These are phyloP conservation scores for Umbelopsis sp. DNA, from an alignment of 192 early-diverging fungal genomes.

Conservation along the genomic window DNA sequence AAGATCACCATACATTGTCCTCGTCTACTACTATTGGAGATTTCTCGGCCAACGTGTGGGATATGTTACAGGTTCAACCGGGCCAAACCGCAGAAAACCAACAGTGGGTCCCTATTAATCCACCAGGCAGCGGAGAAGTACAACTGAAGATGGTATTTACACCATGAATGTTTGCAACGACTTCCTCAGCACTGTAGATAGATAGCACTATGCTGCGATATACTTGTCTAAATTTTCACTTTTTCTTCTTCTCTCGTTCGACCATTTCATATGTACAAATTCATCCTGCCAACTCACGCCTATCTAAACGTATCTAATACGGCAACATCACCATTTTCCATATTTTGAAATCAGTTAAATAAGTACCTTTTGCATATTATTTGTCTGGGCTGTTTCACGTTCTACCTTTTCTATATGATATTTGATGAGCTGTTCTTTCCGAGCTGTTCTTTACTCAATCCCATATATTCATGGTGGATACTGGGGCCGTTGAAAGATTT, in stretches of 20 bases:
- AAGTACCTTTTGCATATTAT: background rate
- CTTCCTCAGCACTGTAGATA: too few species aligned
- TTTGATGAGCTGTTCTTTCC: background rate
- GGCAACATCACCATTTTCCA: background rate
- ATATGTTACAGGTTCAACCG: slow-evolving; percentile 11
- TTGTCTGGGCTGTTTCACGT: background rate
- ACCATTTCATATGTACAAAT: slow-evolving; percentile 1
- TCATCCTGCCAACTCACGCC: too few species aligned
- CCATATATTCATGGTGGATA: background rate
- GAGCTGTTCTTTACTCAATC: too few species aligned
- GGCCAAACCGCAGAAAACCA: background rate
- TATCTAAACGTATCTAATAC: background rate
- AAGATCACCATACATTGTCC: slow-evolving; percentile 11
- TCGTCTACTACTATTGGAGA: background rate
- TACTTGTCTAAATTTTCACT: background rate
- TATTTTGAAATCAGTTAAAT: background rate
- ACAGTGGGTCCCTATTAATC: slow-evolving; percentile 26
- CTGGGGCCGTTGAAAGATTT: background rate
- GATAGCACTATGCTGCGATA: too few species aligned
- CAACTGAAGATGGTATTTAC: slow-evolving; percentile 26
- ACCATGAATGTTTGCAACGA: background rate
- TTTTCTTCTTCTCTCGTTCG: slow-evolving; percentile 1
- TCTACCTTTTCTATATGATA: background rate
- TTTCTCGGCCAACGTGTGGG: slow-evolving; percentile 10
- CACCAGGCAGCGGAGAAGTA: slow-evolving; percentile 21